phyloP scores from a whole-genome alignment of 768 basidiomycete genomes.

The Trametes meyenii region DNA sequence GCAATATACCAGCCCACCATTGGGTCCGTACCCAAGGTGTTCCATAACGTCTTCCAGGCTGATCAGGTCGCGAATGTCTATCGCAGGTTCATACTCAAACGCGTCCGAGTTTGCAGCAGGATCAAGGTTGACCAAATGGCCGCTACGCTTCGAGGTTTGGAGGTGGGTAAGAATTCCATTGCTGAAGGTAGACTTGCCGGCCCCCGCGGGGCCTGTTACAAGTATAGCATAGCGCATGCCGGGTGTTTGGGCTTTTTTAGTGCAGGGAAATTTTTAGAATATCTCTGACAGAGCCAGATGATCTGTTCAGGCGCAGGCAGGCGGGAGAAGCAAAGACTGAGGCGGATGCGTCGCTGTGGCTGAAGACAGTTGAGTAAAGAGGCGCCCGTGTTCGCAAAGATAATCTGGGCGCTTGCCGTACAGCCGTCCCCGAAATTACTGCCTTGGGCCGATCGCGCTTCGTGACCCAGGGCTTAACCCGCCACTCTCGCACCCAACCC shows the following conservation, averaged over 20 bases:
- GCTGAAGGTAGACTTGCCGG: constrained; percentile 96
- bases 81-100: constrained; percentile 89
- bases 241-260: not conserved
- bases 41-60: constrained; percentile 94
- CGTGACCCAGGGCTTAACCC: not conserved
- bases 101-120: constrained; percentile 86
- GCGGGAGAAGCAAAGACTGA: not conserved
- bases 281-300: not conserved
- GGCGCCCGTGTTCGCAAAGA: constrained; percentile 8
- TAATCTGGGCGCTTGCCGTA: not conserved
- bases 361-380: not conserved
- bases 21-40: constrained; percentile 94
- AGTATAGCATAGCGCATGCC: constrained; percentile 87
- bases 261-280: not conserved
- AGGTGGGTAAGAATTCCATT: constrained; percentile 88
- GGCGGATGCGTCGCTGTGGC: constrained; percentile 7
- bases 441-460: not conserved
- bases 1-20: constrained; percentile 96
- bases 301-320: not conserved
- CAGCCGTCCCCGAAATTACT: no score
- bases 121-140: constrained; percentile 95
- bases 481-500: not conserved
- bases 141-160: constrained; percentile 74
- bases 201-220: constrained; percentile 95
- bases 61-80: constrained; percentile 94